A percentile compares a stretch with the other conserved stretches of the same genome.
These are phyloP conservation scores for Chlamydomonas schloesseri DNA, from an alignment of 139 green algal genomes.

Conservation along the genomic window DNA sequence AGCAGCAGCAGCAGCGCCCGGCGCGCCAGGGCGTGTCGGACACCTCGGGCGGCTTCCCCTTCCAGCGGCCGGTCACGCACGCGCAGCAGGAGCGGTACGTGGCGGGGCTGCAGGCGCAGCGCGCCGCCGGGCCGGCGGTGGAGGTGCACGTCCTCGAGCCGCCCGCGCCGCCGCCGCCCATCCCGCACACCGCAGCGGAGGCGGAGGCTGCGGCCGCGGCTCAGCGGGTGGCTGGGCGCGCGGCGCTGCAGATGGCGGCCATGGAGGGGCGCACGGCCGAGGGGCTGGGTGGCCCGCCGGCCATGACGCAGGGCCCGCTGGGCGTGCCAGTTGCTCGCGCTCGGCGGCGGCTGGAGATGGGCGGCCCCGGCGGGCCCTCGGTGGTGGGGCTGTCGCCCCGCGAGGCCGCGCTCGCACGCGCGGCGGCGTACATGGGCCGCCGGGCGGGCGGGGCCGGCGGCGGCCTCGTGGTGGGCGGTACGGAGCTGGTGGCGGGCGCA, in stretches of 20 bases:
- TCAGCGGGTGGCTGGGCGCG: neutral
- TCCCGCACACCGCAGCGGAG: neutral
- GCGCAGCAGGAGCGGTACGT: conserved; percentile 13
- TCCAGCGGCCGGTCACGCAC: neutral
- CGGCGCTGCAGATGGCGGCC: neutral
- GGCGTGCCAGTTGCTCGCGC: neutral
- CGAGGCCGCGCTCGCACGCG: conserved; percentile 12
- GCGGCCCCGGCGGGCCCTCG: neutral
- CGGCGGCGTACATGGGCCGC: conserved; percentile 16
- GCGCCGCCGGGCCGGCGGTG: neutral
- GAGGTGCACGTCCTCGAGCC: no score
- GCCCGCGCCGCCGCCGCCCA: no score
- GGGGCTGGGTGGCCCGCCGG: conserved; percentile 14
- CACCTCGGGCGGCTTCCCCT: neutral
- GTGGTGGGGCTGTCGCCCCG: neutral
- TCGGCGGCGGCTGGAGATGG: neutral
- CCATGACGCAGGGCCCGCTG: neutral
- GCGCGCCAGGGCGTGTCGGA: neutral
- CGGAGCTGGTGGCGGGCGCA: neutral
- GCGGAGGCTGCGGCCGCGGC: no score
- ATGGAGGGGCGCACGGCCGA: conserved; percentile 1
- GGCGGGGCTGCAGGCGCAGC: neutral
- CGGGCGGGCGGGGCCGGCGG: neutral
- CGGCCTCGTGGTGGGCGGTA: neutral
- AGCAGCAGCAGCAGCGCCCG: neutral